A percentile compares a stretch with the other conserved stretches of the same genome.
phyloP scores from a whole-genome alignment of 805 yeast genomes.

The Monosporozyma aerobia region DNA sequence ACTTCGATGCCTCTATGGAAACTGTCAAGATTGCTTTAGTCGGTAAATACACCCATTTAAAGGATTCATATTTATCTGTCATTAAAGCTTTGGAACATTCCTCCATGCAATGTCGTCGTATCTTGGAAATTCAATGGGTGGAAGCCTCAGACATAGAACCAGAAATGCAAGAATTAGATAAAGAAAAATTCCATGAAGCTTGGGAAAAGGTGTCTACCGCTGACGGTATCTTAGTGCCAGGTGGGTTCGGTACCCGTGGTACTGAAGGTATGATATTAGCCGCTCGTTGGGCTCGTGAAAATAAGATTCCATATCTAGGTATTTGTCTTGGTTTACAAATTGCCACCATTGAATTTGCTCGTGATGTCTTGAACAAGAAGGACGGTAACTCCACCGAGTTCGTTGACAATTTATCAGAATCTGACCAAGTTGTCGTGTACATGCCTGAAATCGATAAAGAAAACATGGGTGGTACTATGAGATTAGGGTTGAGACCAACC shows the following conservation, averaged over 20 bases:
- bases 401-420: slow-evolving; percentile 50
- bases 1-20: slow-evolving; percentile 75
- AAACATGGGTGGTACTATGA: slow-evolving; percentile 97
- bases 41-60: slow-evolving; percentile 92
- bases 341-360: slow-evolving; percentile 88
- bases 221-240: slow-evolving; percentile 95
- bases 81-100: slow-evolving; percentile 94
- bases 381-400: slow-evolving; percentile 80
- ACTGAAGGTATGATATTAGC: slow-evolving; percentile 97
- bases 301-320: slow-evolving; percentile 88
- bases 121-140: slow-evolving; percentile 87
- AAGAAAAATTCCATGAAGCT: slow-evolving; percentile 81
- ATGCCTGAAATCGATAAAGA: slow-evolving; percentile 98
- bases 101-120: slow-evolving; percentile 79
- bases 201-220: slow-evolving; percentile 92
- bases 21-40: slow-evolving; percentile 91
- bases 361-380: slow-evolving; percentile 62
- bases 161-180: slow-evolving; percentile 50
- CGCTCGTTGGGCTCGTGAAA: slow-evolving; percentile 97
- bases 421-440: slow-evolving; percentile 68
- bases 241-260: slow-evolving; percentile 97
- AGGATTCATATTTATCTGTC: slow-evolving; percentile 91
- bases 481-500: slow-evolving; percentile 90
- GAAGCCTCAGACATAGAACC: slow-evolving; percentile 88
- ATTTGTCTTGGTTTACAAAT: slow-evolving; percentile 96